Evolutionary conservation across 352 stramenopile species (phyloP).

Genomic region (Globisporangium megalacanthum): DNA sequence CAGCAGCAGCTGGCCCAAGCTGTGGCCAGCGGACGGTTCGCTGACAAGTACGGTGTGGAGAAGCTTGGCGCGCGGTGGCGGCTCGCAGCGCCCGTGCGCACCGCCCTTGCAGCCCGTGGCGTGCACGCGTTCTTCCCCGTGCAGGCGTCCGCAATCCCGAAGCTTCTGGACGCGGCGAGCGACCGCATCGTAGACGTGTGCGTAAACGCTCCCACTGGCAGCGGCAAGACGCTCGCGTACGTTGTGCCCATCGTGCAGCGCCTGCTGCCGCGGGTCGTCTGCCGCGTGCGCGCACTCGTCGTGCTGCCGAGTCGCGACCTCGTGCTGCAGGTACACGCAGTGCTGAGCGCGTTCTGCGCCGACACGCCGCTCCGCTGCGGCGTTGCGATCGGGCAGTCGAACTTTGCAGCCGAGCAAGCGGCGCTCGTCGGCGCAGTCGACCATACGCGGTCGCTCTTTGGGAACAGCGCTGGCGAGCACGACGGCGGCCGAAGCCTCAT

Average conservation of each 20-base stretch:
- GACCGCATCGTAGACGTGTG: constrained; percentile 91
- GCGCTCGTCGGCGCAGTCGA: constrained; percentile 48
- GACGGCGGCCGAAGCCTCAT: constrained; percentile 78
- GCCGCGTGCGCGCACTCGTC: constrained; percentile 91
- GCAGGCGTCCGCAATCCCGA: constrained; percentile 92
- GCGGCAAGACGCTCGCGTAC: constrained; percentile 97
- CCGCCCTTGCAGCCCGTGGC: constrained; percentile 30
- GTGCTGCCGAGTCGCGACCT: constrained; percentile 96
- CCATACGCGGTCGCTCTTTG: constrained; percentile 28
- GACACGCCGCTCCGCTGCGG: constrained; percentile 85
- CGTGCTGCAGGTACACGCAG: constrained; percentile 85
- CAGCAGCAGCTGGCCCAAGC: constrained; percentile 15
- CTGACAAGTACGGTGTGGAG: constrained; percentile 56
- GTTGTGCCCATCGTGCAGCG: constrained; percentile 94
- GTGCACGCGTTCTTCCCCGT: constrained; percentile 94
- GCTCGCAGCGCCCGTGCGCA: constrained; percentile 35
- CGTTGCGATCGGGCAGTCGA: constrained; percentile 89
- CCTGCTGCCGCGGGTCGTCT: constrained; percentile 73
- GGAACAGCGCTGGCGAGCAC: constrained; percentile 11
- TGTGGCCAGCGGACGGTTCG: constrained; percentile 29
- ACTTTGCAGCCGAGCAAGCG: constrained; percentile 80
- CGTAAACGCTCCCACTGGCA: constrained; percentile 96
- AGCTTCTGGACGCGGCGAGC: constrained; percentile 81
- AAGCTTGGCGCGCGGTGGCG: constrained; percentile 56
- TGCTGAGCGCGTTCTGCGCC: constrained; percentile 55